Conservation (phyloP, 441 rosid species). For the Monsonia emarginata region DNA sequence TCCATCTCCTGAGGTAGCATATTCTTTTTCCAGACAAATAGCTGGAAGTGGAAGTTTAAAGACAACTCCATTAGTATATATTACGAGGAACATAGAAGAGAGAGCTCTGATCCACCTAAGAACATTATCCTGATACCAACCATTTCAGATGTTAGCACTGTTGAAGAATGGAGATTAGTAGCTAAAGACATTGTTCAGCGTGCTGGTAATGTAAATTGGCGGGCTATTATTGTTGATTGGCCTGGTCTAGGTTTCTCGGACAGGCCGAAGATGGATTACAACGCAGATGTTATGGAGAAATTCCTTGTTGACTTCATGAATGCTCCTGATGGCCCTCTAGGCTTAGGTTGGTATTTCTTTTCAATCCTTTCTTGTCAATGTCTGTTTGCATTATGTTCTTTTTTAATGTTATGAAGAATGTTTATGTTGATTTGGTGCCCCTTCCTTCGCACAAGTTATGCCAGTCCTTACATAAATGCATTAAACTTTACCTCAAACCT, state of each 20-base stretch:
- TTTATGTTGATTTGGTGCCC: background rate
- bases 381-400: background rate
- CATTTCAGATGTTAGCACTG: conserved; percentile 89
- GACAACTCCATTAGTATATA: conserved; percentile 46
- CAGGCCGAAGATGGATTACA: conserved; percentile 71
- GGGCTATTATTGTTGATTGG: conserved; percentile 74
- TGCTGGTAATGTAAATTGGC: conserved; percentile 40
- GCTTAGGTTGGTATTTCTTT: conserved; percentile 32
- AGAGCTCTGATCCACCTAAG: conserved; percentile 40
- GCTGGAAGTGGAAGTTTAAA: conserved; percentile 72
- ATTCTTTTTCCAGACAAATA: conserved; percentile 39
- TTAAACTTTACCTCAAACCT: background rate
- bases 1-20: conserved; percentile 2
- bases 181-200: conserved; percentile 54
- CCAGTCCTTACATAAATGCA: background rate
- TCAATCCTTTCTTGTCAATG: background rate
- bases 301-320: conserved; percentile 70
- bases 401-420: background rate
- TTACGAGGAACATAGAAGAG: conserved; percentile 58
- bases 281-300: conserved; percentile 73
- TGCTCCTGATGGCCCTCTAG: conserved; percentile 54
- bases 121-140: conserved; percentile 75
- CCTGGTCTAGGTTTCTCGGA: conserved; percentile 75
- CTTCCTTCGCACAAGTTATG: background rate
- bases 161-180: conserved; percentile 84